A percentile compares a stretch with the other conserved stretches of the same genome.
phyloP scores from a whole-genome alignment of 1,139 yeast genomes.

The Suhomyces bokatorum region DNA sequence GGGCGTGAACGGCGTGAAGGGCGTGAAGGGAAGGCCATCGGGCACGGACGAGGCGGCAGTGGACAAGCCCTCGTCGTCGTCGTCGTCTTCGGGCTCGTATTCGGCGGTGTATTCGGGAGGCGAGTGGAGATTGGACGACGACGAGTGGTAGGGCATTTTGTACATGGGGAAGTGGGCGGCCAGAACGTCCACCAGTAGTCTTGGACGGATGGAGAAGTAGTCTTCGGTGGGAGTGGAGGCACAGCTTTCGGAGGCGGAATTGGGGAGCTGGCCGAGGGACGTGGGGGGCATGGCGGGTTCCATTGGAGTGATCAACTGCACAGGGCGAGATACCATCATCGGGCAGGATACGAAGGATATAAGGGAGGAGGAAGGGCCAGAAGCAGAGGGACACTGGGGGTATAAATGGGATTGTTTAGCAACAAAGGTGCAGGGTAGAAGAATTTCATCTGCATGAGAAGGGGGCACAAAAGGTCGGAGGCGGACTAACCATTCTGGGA shows the following conservation, averaged over 20 bases:
- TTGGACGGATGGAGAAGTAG: slow-evolving; percentile 18
- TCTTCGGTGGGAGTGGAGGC: slow-evolving; percentile 15
- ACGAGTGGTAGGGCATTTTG: slow-evolving; percentile 5
- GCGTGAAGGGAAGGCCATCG: slow-evolving; percentile 10
- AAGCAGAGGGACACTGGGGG: neutral
- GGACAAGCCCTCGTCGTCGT: neutral
- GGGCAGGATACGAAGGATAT: neutral
- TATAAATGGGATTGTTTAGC: slow-evolving; percentile 3
- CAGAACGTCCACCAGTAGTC: slow-evolving; percentile 15
- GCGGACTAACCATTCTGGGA: slow-evolving; percentile 8
- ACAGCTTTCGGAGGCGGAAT: slow-evolving; percentile 9
- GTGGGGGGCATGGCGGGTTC: slow-evolving; percentile 3
- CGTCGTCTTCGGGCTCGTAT: slow-evolving; percentile 10
- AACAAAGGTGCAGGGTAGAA: slow-evolving; percentile 6
- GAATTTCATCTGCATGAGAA: slow-evolving; percentile 11
- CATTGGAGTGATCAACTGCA: slow-evolving; percentile 7
- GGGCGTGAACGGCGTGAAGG: slow-evolving; percentile 18
- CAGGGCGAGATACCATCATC: slow-evolving; percentile 10
- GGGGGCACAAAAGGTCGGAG: slow-evolving; percentile 1
- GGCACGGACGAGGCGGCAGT: neutral
- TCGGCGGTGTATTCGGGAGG: slow-evolving; percentile 14
- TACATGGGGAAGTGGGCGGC: slow-evolving; percentile 11
- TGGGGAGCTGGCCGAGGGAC: neutral
- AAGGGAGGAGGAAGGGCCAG: neutral
- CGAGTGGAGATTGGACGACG: slow-evolving; percentile 7